Conservation (phyloP, 1,284 basidiomycete genomes). For the Tilletiaria anomala region DNA sequence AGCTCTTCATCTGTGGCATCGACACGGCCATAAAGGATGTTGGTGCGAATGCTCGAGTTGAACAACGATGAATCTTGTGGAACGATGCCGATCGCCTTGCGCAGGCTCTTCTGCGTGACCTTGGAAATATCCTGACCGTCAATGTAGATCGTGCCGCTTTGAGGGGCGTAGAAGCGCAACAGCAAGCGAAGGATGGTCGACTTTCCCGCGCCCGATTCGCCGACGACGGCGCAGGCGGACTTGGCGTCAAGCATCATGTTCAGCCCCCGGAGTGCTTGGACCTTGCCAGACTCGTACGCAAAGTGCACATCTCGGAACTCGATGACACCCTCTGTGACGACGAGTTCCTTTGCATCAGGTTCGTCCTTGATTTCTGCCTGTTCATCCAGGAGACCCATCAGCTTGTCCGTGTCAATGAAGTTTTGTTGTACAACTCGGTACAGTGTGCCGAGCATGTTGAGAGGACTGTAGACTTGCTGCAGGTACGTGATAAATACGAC, state of each 20-base stretch:
- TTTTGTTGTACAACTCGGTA: slow-evolving; percentile 40
- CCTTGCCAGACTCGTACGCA: slow-evolving; percentile 56
- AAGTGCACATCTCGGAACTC: slow-evolving; percentile 51
- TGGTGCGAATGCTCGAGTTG: slow-evolving; percentile 54
- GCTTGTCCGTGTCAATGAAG: slow-evolving; percentile 49
- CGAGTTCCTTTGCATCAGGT: slow-evolving; percentile 57
- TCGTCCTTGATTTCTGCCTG: slow-evolving; percentile 62
- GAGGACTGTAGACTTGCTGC: slow-evolving; percentile 48
- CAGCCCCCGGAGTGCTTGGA: slow-evolving; percentile 57
- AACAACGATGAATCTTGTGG: slow-evolving; percentile 49
- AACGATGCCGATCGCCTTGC: slow-evolving; percentile 60
- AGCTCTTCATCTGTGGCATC: slow-evolving; percentile 28
- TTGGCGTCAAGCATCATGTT: slow-evolving; percentile 68
- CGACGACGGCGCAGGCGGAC: slow-evolving; percentile 28
- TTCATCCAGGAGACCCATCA: slow-evolving; percentile 38
- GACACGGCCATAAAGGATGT: slow-evolving; percentile 30
- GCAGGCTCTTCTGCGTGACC: slow-evolving; percentile 60
- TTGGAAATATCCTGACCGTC: slow-evolving; percentile 73
- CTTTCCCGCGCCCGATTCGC: slow-evolving; percentile 60
- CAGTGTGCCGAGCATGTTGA: slow-evolving; percentile 29
- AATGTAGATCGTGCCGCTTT: slow-evolving; percentile 43
- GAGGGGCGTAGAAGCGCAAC: slow-evolving; percentile 76
- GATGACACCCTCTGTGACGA: slow-evolving; percentile 59
- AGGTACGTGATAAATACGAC: slow-evolving; percentile 67
- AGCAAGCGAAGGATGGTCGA: slow-evolving; percentile 67